Conservation (phyloP, 2,329 filamentous ascomycete genomes). For the Fusarium tjaetaba region DNA sequence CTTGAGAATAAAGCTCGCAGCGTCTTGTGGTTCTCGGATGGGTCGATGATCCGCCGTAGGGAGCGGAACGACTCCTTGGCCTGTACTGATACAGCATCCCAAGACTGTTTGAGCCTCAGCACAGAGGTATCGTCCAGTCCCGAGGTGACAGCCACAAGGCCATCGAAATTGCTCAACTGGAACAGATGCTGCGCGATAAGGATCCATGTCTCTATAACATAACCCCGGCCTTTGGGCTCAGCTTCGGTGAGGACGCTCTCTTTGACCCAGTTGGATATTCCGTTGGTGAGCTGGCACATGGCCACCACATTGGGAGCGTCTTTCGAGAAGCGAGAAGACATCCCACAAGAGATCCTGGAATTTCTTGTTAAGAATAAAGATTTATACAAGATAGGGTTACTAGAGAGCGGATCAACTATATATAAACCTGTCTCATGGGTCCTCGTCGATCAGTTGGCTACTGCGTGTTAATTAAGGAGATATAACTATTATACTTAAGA, state of each 20-base stretch:
- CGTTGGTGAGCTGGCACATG: neutral
- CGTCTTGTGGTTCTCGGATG: neutral
- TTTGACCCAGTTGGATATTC: neutral
- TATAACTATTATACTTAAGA: too few species aligned
- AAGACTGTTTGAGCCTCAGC: neutral
- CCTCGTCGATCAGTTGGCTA: too few species aligned
- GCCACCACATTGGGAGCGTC: neutral
- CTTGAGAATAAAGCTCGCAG: neutral
- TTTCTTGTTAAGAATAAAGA: too few species aligned
- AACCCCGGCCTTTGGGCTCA: too few species aligned
- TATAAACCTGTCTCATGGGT: too few species aligned
- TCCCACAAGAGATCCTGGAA: too few species aligned
- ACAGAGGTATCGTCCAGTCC: neutral
- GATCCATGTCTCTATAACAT: neutral
- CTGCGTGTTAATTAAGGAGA: too few species aligned
- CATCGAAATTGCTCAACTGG: neutral
- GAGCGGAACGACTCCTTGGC: neutral
- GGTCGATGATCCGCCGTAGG: neutral
- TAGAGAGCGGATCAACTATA: too few species aligned
- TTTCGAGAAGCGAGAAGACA: rapidly evolving
- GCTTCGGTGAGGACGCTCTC: neutral
- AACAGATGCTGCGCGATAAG: neutral
- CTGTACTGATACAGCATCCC: neutral
- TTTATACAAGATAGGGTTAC: too few species aligned
- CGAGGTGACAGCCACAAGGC: neutral